Base-by-base conservation (phyloP, 2,329 filamentous ascomycete genomes). In the Immersiporthe knoxdaviesiana region DNA sequence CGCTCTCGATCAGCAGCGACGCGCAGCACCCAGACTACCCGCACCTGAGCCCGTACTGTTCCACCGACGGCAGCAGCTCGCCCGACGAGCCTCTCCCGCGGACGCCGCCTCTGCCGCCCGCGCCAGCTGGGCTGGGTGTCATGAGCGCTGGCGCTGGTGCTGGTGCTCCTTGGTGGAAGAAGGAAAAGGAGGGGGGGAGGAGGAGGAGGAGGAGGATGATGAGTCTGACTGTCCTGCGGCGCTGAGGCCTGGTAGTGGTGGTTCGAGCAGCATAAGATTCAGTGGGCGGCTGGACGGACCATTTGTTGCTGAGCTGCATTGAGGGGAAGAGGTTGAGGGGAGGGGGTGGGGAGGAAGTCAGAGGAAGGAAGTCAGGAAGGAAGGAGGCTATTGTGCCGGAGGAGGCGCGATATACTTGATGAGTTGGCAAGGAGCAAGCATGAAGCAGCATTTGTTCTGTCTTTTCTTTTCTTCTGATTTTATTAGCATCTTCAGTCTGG, bases 1-100 rank as follows among this genome's bases (percentile, higher is more conserved):
- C 54, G 4, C 54, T 35, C 27, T 30, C 54, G 37, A 69, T 35
- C 41, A 47, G 39, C 62, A 50, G 52, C 63, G 50, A 62, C 30
- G 32, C 60, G 30, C 64, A 66, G 37, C 73, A 74, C 56, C 72
- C 72, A 3, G 73, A 74, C n/a, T 78, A 77, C 61, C 76, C 76
- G 24, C 68, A 73, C 37, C 74, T 78, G 75, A 75, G 73, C 65
- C 75, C 76, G 0, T 77, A 77, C 63, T 71, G 27, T 18, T 52
- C 54, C 21, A 65, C 30, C 5, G 62, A 32, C 21, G 14, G 58
- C 52, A 65, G 60, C 59, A 60, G 54, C 67, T 47, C 65, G 47
- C 54, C 63, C 21, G 63, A 64, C 30, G 59, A 65, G 18, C 32
- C 68, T 24, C 60, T 63, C 54, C 72, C 66, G 61, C 35, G 73